These are phyloP conservation scores for Setaria italica DNA, from an alignment of 202 grass and related monocot species.

Conservation along the genomic window DNA sequence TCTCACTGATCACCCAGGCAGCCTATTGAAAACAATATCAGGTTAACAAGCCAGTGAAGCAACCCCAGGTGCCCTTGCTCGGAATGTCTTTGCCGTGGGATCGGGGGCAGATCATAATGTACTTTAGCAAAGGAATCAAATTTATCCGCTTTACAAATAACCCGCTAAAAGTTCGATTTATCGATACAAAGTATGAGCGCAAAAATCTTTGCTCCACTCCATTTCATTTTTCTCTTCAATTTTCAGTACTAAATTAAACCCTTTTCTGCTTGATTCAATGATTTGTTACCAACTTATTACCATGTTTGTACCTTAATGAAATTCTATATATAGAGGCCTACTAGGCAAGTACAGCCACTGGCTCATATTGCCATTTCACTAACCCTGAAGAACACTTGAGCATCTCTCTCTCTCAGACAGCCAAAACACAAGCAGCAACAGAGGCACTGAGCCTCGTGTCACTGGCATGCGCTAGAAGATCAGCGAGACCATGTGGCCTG, in stretches of 20 bases:
- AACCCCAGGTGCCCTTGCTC: conserved; percentile 10
- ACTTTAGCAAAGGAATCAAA: background rate
- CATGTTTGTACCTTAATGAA: background rate
- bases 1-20: background rate
- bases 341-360: conserved; percentile 7
- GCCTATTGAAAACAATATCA: conserved; percentile 13
- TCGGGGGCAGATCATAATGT: background rate
- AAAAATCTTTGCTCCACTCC: background rate
- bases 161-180: background rate
- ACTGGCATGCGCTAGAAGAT: conserved; percentile 16
- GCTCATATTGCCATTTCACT: background rate
- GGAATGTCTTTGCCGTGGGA: conserved; percentile 37
- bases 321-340: conserved; percentile 36
- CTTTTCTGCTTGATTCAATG: background rate
- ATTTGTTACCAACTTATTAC: background rate
- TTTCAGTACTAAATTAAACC: background rate
- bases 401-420: conserved; percentile 7
- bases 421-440: conserved; percentile 25
- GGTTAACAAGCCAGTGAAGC: conserved; percentile 24
- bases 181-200: background rate
- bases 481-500: conserved; percentile 49
- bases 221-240: background rate
- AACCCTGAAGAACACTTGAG: background rate
- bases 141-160: background rate
- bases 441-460: background rate